Evolutionary conservation across 371 early-diverging fungal genomes (phyloP).

Genomic region (Rhizopus sp.): DNA sequence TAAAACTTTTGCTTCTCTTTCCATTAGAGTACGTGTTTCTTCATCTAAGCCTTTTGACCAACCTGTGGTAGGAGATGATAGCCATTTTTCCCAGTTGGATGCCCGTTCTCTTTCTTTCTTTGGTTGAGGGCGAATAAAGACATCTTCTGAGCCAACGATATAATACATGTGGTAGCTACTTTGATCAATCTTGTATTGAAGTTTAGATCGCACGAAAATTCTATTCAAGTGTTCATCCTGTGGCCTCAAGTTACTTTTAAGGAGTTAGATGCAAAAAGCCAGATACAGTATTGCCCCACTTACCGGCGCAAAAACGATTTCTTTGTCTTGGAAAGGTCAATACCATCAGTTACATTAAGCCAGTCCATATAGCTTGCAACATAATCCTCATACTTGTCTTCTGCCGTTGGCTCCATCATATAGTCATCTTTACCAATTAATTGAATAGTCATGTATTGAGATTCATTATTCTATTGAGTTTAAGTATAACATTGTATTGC

Average conservation of each 20-base stretch:
- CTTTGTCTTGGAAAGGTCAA: constrained; percentile 52
- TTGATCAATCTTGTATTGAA: constrained; percentile 94
- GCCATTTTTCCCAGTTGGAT: constrained; percentile 18
- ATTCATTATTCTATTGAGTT: constrained; percentile 53
- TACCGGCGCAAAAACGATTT: constrained; percentile 71
- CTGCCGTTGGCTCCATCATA: constrained; percentile 74
- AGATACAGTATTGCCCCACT: constrained; percentile 3
- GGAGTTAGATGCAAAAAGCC: not conserved
- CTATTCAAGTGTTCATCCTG: constrained; percentile 69
- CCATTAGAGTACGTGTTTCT: constrained; percentile 24
- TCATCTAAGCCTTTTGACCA: constrained; percentile 35
- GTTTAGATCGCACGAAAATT: constrained; percentile 62
- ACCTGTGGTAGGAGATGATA: constrained; percentile 36
- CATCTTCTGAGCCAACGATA: constrained; percentile 54
- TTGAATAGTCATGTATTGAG: constrained; percentile 77
- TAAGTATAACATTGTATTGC: not conserved
- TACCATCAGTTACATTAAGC: constrained; percentile 76
- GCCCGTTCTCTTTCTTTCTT: constrained; percentile 1
- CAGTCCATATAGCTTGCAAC: constrained; percentile 87
- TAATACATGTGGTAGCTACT: constrained; percentile 55
- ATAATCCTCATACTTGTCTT: constrained; percentile 92
- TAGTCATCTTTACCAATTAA: constrained; percentile 86
- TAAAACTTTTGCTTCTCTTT: constrained; percentile 20
- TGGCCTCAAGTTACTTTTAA: constrained; percentile 68
- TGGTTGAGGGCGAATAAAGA: constrained; percentile 54